These are phyloP conservation scores for Theobroma grandiflorum DNA, from an alignment of 441 rosid species.

Conservation along the genomic window DNA sequence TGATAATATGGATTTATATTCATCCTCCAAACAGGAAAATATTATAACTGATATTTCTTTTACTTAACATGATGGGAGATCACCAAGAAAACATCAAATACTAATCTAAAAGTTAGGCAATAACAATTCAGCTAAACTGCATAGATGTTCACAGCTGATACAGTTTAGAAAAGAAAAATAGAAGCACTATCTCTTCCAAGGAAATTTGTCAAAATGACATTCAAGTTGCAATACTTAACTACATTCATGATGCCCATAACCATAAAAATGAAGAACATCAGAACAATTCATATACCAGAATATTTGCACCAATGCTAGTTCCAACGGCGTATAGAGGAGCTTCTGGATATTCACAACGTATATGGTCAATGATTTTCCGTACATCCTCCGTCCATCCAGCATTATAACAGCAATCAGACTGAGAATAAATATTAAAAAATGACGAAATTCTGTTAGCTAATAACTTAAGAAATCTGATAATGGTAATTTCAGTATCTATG, in stretches of 20 bases:
- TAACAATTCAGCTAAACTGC: neutral
- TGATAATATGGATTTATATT: neutral
- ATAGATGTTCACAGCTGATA: neutral
- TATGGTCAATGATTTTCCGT: constrained; percentile 53
- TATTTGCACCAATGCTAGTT: constrained; percentile 85
- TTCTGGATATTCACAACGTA: constrained; percentile 59
- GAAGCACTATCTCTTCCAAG: neutral
- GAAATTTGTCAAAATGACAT: neutral
- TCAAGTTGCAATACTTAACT: neutral
- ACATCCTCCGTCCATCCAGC: constrained; percentile 94
- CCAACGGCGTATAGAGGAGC: constrained; percentile 84
- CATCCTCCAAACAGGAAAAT: constrained; percentile 1
- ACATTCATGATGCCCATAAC: neutral
- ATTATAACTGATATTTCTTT: neutral
- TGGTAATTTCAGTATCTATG: neutral
- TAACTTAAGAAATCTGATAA: neutral
- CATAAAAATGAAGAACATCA: neutral
- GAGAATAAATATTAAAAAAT: constrained; percentile 25
- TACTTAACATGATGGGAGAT: neutral
- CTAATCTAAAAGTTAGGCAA: neutral
- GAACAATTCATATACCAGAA: constrained; percentile 55
- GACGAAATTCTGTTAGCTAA: neutral
- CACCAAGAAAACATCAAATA: neutral
- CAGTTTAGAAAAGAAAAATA: neutral
- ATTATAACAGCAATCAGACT: constrained; percentile 89